A percentile compares a stretch with the other conserved stretches of the same genome.
Evolutionary conservation across 129 eudicot genomes (phyloP).

Genomic region (Gnaphalium uliginosum): DNA sequence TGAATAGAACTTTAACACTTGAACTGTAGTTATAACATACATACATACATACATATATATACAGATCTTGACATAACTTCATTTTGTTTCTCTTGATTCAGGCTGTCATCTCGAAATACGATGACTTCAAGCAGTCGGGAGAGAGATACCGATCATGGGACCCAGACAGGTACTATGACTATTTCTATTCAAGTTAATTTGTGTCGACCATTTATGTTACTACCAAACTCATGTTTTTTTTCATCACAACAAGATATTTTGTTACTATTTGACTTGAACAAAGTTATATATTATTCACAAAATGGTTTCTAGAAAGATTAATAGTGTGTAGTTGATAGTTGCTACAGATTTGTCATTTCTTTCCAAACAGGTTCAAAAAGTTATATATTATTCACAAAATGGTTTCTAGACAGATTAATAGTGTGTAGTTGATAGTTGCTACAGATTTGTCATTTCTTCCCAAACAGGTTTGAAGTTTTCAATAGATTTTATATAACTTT

Average conservation of each 20-base stretch:
- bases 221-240: too few species aligned
- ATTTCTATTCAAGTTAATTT: neutral
- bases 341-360: neutral
- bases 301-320: neutral
- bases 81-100: conserved; percentile 21
- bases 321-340: neutral
- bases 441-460: neutral
- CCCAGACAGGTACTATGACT: conserved; percentile 58
- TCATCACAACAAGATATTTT: too few species aligned
- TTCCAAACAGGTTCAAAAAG: neutral
- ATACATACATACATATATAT: too few species aligned
- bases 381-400: neutral
- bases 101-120: conserved; percentile 64
- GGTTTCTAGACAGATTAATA: neutral
- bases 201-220: too few species aligned
- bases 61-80: neutral
- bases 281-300: neutral
- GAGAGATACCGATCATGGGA: conserved; percentile 89
- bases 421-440: neutral
- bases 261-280: too few species aligned
- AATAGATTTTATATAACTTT: too few species aligned
- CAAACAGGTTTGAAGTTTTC: neutral
- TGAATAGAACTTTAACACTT: too few species aligned
- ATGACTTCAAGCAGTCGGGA: conserved; percentile 90
- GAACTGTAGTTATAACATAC: too few species aligned